Evolutionary conservation across 2,329 filamentous ascomycete species (phyloP).

Genomic region (Coniochaeta prunicola): DNA sequence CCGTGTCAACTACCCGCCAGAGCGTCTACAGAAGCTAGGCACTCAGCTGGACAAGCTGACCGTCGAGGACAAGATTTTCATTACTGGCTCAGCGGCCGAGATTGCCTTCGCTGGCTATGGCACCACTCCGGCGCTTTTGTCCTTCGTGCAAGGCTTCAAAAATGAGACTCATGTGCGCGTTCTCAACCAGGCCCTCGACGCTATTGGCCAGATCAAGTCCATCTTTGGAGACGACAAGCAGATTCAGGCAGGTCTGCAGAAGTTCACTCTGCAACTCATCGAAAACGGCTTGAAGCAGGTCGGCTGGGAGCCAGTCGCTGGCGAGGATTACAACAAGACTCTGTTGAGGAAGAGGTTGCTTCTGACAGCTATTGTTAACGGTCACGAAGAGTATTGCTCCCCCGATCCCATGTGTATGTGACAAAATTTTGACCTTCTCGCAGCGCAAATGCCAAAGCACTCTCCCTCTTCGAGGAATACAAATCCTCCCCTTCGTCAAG

Average conservation of each 20-base stretch:
- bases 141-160: constrained; percentile 78
- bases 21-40: constrained; percentile 72
- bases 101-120: constrained; percentile 82
- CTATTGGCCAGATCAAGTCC: constrained; percentile 70
- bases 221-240: constrained; percentile 73
- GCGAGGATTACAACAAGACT: constrained; percentile 74
- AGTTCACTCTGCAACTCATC: constrained; percentile 73
- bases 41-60: constrained; percentile 68
- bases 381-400: constrained; percentile 60
- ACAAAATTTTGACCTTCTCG: constrained; percentile 10
- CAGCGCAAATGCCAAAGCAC: constrained; percentile 60
- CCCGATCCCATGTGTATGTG: background rate
- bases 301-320: constrained; percentile 75
- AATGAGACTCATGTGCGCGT: constrained; percentile 80
- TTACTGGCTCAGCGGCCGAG: constrained; percentile 83
- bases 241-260: constrained; percentile 65
- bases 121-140: constrained; percentile 72
- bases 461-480: constrained; percentile 76
- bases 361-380: constrained; percentile 63
- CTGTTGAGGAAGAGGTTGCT: constrained; percentile 81
- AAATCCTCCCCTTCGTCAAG: constrained; percentile 57
- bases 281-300: constrained; percentile 67
- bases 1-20: constrained; percentile 86
- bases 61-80: constrained; percentile 84
- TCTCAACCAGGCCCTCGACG: constrained; percentile 77